Evolutionary conservation across 129 eudicot genomes (phyloP).

Genomic region (Helianthus annuus): HanXRQr2.0-SUNRISE NC_035440.2:153289107-153289606

Average conservation of each 20-base stretch:
- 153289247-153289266: conserved; percentile 1
- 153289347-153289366: conserved; percentile 89
- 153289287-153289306: conserved; percentile 31
- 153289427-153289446: conserved; percentile 87
- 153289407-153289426: conserved; percentile 92
- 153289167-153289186: conserved; percentile 99
- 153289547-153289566: conserved; percentile 74
- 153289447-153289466: conserved; percentile 86
- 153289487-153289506: too few relatives aligned
- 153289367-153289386: conserved; percentile 90
- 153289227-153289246: conserved; percentile 48
- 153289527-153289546: conserved; percentile 52
- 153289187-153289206: conserved; percentile 95
- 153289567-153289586: conserved; percentile 90
- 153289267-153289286: neutral
- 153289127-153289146: conserved; percentile 78
- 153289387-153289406: conserved; percentile 97
- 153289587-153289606: conserved; percentile 96
- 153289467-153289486: conserved; percentile 16
- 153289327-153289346: conserved; percentile 88
- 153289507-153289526: neutral
- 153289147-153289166: conserved; percentile 97
- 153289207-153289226: conserved; percentile 99
- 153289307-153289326: conserved; percentile 86
- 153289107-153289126: conserved; percentile 83